Base-by-base conservation (phyloP, 768 basidiomycete genomes). In the Lactarius tabidus region DNA sequence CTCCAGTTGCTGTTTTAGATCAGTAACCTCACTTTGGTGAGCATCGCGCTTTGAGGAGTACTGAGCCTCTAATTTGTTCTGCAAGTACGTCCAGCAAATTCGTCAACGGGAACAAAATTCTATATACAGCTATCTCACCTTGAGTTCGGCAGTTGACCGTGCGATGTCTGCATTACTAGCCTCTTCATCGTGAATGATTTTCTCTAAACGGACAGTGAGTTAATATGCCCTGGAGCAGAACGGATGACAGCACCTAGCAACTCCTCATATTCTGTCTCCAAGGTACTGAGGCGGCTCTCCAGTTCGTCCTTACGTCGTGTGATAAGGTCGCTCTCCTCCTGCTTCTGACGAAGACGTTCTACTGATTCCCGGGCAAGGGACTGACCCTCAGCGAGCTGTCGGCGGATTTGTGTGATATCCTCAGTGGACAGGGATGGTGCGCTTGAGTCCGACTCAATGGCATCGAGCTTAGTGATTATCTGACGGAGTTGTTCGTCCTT, bases 221-320 rank as follows among this genome's bases (percentile, higher is more conserved):
- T 23, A 55, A 62, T 70, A 65, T 62, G 65, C 39, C 20, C 14
- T 60, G 51, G 69, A 57, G 41, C 56, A 38, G 20, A 58, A 39
- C 39, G 58, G 31, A 60, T 45, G 41, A 78, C 86, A 39, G 9
- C 68, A 94, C 95, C 95, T 36, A 99, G 83, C 29, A 98, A 82
- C 76, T 98, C 97, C 76, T 99, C 97, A 71, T 98, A 98, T 72
- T 98, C 97, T 3, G 90, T 81, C 77, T 98, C 95, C 33, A 98
- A 78, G 53, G 87, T 83, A 41, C 85, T 76, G 56, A 97, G 81
- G 64, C 95, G 84, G 45, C 82, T 79, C 77, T 99, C 95, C 48
- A 98, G 77, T 73, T 99, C 97, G 67, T 93, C 92, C 67, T 88
- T 83, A 67, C 95, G 80, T 69, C 93, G 85, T 31, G 80, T 78